Evolutionary conservation across 495 filamentous ascomycete genomes (phyloP).

Genomic region (Poronia punctata): DNA sequence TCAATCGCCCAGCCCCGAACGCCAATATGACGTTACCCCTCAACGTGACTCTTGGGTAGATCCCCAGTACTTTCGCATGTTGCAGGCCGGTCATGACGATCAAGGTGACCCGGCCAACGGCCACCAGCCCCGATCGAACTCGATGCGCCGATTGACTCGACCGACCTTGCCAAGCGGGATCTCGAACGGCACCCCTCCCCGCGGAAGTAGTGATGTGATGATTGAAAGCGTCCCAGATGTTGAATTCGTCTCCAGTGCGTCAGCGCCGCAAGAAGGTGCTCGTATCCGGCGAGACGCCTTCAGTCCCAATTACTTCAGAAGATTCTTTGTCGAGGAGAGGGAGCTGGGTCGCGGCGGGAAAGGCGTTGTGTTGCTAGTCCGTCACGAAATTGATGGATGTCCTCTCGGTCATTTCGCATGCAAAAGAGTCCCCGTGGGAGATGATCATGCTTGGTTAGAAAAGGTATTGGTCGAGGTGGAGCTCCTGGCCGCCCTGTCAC

Average conservation of each 20-base stretch:
- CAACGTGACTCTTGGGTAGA: constrained; percentile 66
- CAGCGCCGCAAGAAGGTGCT: constrained; percentile 39
- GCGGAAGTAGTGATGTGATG: constrained; percentile 19
- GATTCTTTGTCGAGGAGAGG: constrained; percentile 81
- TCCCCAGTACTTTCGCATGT: constrained; percentile 90
- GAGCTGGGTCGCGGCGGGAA: constrained; percentile 87
- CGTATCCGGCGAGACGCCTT: constrained; percentile 82
- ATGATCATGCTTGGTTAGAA: constrained; percentile 92
- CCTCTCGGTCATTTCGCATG: constrained; percentile 86
- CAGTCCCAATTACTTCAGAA: constrained; percentile 83
- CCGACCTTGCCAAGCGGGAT: constrained; percentile 28
- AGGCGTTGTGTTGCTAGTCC: constrained; percentile 86
- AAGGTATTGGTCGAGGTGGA: constrained; percentile 91
- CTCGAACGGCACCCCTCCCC: too few species aligned
- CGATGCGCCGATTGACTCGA: constrained; percentile 41
- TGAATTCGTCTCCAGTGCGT: constrained; percentile 50
- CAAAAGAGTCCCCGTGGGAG: constrained; percentile 91
- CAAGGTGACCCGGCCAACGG: constrained; percentile 15
- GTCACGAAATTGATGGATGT: constrained; percentile 83
- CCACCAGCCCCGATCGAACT: constrained; percentile 34
- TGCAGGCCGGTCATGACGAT: constrained; percentile 46
- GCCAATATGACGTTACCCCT: constrained; percentile 33
- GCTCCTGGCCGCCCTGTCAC: constrained; percentile 80
- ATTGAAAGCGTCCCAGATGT: constrained; percentile 28
- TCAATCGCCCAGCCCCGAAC: constrained; percentile 44